phyloP scores from a whole-genome alignment of 164 flowering plant species.

The Magnolia kwangsiensis region DNA sequence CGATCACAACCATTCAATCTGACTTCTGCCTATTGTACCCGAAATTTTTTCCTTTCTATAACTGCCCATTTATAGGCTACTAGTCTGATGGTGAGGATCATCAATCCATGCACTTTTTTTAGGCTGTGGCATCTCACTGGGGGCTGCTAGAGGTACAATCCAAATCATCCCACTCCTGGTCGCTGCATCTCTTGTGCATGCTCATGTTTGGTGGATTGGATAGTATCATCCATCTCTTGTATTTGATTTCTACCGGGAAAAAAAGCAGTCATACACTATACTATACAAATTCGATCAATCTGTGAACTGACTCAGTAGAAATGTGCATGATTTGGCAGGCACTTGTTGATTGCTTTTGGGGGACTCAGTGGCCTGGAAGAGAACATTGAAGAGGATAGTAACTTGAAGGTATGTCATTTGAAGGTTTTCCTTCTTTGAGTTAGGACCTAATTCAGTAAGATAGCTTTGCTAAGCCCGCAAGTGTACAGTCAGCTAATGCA shows the following conservation, averaged over 20 bases:
- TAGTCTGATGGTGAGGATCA: no score
- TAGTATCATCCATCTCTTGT: neutral
- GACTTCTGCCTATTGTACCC: no score
- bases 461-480: no score
- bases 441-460: neutral
- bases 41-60: no score
- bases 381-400: slow-evolving; percentile 71
- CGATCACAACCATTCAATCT: no score
- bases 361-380: slow-evolving; percentile 98
- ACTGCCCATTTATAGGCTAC: no score
- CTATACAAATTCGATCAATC: neutral
- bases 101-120: no score
- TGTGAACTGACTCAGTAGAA: neutral
- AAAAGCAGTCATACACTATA: neutral
- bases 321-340: slow-evolving; percentile 38
- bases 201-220: neutral
- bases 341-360: slow-evolving; percentile 91
- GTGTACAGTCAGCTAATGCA: no score
- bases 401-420: slow-evolving; percentile 49
- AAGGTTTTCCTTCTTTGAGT: neutral
- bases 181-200: neutral
- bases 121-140: neutral
- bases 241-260: neutral
- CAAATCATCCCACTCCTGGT: neutral
- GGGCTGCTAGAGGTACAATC: neutral